Evolutionary conservation across 164 flowering plant species (phyloP).

Genomic region (Litsea cubeba): DNA sequence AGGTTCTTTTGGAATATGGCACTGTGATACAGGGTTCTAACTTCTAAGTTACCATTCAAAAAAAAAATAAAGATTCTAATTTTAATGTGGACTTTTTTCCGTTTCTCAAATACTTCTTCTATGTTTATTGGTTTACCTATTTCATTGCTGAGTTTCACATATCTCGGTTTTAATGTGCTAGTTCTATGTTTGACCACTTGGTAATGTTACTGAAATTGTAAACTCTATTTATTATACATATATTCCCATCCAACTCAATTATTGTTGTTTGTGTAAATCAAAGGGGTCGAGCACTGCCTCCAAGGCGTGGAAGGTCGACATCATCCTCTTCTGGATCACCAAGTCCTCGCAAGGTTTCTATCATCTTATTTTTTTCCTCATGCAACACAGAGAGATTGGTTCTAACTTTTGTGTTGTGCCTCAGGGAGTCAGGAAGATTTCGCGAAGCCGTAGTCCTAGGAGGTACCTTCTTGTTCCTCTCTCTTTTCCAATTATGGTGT

Average conservation of each 20-base stretch:
- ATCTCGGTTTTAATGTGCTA: neutral
- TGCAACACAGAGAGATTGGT: neutral
- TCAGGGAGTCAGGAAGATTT: slow-evolving; percentile 57
- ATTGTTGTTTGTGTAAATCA: neutral
- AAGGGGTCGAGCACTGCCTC: slow-evolving; percentile 65
- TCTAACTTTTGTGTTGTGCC: slow-evolving; percentile 2
- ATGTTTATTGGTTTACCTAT: too few species aligned
- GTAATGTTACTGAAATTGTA: neutral
- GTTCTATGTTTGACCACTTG: neutral
- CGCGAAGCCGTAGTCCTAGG: slow-evolving; percentile 84
- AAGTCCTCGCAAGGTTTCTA: slow-evolving; percentile 71
- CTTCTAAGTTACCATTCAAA: too few species aligned
- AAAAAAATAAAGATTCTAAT: too few species aligned
- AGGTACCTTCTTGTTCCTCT: slow-evolving; percentile 38
- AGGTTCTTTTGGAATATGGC: too few species aligned
- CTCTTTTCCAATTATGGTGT: too few species aligned
- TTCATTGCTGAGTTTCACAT: neutral
- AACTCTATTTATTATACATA: neutral
- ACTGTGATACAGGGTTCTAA: too few species aligned
- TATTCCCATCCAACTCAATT: neutral
- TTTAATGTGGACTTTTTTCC: too few species aligned
- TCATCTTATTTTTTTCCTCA: too few species aligned
- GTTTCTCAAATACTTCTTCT: too few species aligned
- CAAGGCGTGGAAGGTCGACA: slow-evolving; percentile 73
- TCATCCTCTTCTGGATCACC: slow-evolving; percentile 83